Evolutionary conservation across 129 eudicot genomes (phyloP).

Genomic region (Glebionis coronaria): DNA sequence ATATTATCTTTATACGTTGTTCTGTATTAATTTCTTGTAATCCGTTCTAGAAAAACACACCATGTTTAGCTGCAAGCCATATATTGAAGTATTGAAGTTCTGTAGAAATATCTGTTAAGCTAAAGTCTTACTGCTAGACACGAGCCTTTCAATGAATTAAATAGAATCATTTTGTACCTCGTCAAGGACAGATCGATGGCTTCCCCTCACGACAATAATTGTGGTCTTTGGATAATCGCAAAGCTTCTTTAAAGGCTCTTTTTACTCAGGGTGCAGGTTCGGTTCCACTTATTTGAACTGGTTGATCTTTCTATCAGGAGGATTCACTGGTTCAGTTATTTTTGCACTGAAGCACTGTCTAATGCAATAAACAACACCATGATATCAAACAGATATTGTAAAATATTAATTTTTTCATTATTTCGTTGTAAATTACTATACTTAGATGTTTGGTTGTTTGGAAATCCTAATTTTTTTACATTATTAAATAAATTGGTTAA

Average conservation of each 20-base stretch:
- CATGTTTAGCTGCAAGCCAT: slow-evolving; percentile 97
- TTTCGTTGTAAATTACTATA: too few relatives aligned
- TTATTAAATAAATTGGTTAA: too few relatives aligned
- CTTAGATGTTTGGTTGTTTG: too few relatives aligned
- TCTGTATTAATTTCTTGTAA: slow-evolving; percentile 70
- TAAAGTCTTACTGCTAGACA: slow-evolving; percentile 15
- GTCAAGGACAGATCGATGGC: slow-evolving; percentile 63
- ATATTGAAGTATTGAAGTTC: slow-evolving; percentile 70
- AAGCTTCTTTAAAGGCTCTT: slow-evolving; percentile 54
- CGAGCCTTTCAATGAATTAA: neutral
- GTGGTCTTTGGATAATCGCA: slow-evolving; percentile 76
- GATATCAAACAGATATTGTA: neutral
- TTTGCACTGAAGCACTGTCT: slow-evolving; percentile 86
- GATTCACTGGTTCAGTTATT: slow-evolving; percentile 64
- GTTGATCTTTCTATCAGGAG: slow-evolving; percentile 69
- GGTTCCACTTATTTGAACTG: slow-evolving; percentile 82
- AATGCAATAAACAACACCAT: neutral
- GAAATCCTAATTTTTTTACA: too few relatives aligned
- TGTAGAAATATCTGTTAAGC: slow-evolving; percentile 34
- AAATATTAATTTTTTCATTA: too few relatives aligned
- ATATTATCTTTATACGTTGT: too few relatives aligned
- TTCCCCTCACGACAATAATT: slow-evolving; percentile 68
- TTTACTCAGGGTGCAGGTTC: slow-evolving; percentile 68
- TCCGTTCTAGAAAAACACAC: slow-evolving; percentile 71
- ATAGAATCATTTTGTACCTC: slow-evolving; percentile 33